Base-by-base conservation (phyloP, 257 asterid genomes). In the Sherardia arvensis region DNA sequence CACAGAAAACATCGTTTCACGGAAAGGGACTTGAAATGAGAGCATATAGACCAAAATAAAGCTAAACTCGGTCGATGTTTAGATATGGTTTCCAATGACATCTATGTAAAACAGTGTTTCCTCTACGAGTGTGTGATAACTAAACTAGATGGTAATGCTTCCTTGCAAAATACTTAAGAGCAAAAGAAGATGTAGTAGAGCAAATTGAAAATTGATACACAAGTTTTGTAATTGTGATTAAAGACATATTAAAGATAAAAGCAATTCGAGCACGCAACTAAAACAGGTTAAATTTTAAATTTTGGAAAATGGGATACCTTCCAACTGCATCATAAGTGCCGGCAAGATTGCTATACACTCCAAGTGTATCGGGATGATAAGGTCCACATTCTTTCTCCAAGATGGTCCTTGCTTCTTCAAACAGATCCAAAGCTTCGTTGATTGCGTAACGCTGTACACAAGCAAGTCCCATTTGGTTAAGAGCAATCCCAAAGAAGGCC, bases 241-340 rank as follows among this genome's bases (percentile, higher is more conserved):
- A 15, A 40, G 12, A 26, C 20, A 18, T 27, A 45, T 57, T 17
- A 45, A 62, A 62, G 53, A 58, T 10, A 11, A 25, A 25, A 29
- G 30, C 10, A 6, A 21, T 49, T 49, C 56, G 3, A 49, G 58
- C 30, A 53, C n/a, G n/a, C n/a, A n/a, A n/a, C n/a, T n/a, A n/a
- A n/a, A n/a, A n/a, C n/a, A n/a, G n/a, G n/a, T n/a, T 15, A 14
- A 32, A 30, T 56, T 23, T 38, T 38, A n/a, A 45, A 40, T 8
- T 15, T 7, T 18, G 36, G 60, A 1, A 53, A 64, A n/a, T 33
- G 40, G n/a, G 54, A 8, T 83, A 89, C 99, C 99, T 87, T 71
- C 99, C 95, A 40, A 92, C 84, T 5, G 95, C 97, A 79, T 89
- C 99, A 71, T 92, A 92, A 11, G 97, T 82, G 49, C 95, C 95